These are phyloP conservation scores for Endothia cerciana DNA, from an alignment of 2,329 filamentous ascomycete species.

Conservation along the genomic window DNA sequence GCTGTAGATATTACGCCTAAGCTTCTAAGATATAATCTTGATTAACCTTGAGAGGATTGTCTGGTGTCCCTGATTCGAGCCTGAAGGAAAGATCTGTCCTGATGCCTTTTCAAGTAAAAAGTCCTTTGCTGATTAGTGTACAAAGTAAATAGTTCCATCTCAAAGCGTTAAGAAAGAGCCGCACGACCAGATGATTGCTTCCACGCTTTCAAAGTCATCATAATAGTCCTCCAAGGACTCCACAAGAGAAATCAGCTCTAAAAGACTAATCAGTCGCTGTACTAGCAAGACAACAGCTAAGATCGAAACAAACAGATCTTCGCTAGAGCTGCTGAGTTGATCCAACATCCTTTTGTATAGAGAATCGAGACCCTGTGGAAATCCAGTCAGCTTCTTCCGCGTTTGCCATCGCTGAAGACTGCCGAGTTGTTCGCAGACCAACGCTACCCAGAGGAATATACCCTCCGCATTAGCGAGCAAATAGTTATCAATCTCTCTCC, in stretches of 20 bases:
- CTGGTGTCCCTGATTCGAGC: slow-evolving; percentile 35
- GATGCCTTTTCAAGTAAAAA: slow-evolving; percentile 27
- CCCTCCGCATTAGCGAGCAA: slow-evolving; percentile 39
- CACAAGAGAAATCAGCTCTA: slow-evolving; percentile 39
- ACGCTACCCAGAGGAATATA: slow-evolving; percentile 51
- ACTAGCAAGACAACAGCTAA: slow-evolving; percentile 38
- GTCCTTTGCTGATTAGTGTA: slow-evolving; percentile 14
- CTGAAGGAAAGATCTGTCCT: slow-evolving; percentile 36
- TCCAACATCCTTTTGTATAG: slow-evolving; percentile 46
- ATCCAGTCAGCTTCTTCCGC: slow-evolving; percentile 28
- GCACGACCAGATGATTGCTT: slow-evolving; percentile 39
- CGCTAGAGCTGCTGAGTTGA: slow-evolving; percentile 37
- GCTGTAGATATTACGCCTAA: slow-evolving; percentile 43
- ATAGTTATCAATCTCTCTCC: slow-evolving; percentile 31
- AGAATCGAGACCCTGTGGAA: slow-evolving; percentile 41
- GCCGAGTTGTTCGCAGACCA: slow-evolving; percentile 43
- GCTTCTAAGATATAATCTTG: slow-evolving; percentile 33
- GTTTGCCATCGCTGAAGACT: slow-evolving; percentile 24
- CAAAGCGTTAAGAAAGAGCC: slow-evolving; percentile 46
- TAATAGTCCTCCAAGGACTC: slow-evolving; percentile 25
- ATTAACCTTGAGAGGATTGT: slow-evolving; percentile 42
- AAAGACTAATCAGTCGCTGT: slow-evolving; percentile 43
- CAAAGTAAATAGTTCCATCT: slow-evolving; percentile 26
- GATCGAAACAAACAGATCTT: too few relatives aligned
- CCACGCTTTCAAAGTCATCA: slow-evolving; percentile 29